Evolutionary conservation across 768 basidiomycete species (phyloP), one percentile per base, ranked within the genome.

Genomic region (Suillus decipiens): DNA sequence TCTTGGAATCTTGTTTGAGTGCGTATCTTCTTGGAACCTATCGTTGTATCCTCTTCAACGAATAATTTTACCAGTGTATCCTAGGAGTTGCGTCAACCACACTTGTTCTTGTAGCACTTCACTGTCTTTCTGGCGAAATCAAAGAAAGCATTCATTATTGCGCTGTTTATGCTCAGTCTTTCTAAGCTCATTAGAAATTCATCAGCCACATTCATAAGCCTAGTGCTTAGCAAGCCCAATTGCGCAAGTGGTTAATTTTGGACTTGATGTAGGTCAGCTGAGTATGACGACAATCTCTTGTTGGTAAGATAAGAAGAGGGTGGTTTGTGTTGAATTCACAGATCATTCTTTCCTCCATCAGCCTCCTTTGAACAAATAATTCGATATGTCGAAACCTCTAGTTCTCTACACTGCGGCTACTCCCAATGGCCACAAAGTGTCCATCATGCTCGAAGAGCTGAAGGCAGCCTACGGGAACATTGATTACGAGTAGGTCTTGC

Each of bases 391-490:
- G 12, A 70, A 68, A 37, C 43, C 70, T 11, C 63, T 76, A 63
- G 10, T 72, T 54, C 73, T 80, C 39, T 78, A 79, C 69, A 77
- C 77, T 34, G 70, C 71, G 1, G 64, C 73, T n/a, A 90, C 88
- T 1, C 89, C 89, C 5, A 90, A 90, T 68, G 87, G 84, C 28
- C 62, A 77, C 66, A 76, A 79, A 63, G 74, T 74, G 3, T 82
- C 85, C n/a, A 77, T 84, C 68, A 69, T 83, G 34, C 81, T 89
- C 43, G 88, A 90, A 67, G 89, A 90, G 66, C 80, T 90, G 66
- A 87, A 83, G 69, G 78, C 78, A 31, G 74, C 78, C 17, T 85
- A 89, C 64, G 79, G 82, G 34, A 57, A 75, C 15, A 66, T 83
- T 28, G 76, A 84, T 45, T 88, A 88, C 70, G 83, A 85, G 83